Base-by-base conservation (phyloP, 768 basidiomycete genomes). In the Suillus luteus region DNA sequence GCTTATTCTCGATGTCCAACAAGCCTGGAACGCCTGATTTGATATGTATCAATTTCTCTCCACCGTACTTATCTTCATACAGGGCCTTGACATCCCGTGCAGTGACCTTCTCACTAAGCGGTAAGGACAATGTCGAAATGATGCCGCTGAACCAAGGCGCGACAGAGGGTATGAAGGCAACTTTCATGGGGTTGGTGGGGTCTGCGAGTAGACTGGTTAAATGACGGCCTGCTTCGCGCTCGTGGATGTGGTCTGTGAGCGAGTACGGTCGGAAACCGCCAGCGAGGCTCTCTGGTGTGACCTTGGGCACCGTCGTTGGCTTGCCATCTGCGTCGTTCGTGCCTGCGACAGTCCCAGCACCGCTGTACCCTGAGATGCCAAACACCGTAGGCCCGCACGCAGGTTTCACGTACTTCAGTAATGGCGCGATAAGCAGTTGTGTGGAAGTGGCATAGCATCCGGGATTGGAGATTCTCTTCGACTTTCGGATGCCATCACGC, bases 121-220 rank as follows among this genome's bases (percentile, higher is more conserved):
- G 95, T 68, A 95, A 88, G 38, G 90, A 93, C 51, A 90, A 81
- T 46, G 93, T 91, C 61, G 92, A 91, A 65, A 97, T 80, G 76
- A 99, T 99, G 10, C 97, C 97, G 66, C 93, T 93, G 79, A 98
- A 99, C 93, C 95, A 99, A 10, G 95, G 89, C 1, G 89, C 88
- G 40, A 99, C 94, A 60, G 81, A 80, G 12, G 97, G 97, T 57
- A 94, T 79, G 77, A 99, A 99, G 38, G 91, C 92, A 58, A 98
- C 72, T 68, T 88, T 85, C 61, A 90, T 69, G 52, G 67, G 67
- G 31, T 73, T 60, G 40, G 66, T 62, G 19, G 72, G 70, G 22
- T 74, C 67, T 15, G 76, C 67, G 46, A 89, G 77, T 41, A 93
- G 83, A 4, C 75, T 76, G 9, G 91, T 86, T 59, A 99, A 87